Base-by-base conservation (phyloP, 2,329 filamentous ascomycete species). In the Aspergillus aculeatus region DNA sequence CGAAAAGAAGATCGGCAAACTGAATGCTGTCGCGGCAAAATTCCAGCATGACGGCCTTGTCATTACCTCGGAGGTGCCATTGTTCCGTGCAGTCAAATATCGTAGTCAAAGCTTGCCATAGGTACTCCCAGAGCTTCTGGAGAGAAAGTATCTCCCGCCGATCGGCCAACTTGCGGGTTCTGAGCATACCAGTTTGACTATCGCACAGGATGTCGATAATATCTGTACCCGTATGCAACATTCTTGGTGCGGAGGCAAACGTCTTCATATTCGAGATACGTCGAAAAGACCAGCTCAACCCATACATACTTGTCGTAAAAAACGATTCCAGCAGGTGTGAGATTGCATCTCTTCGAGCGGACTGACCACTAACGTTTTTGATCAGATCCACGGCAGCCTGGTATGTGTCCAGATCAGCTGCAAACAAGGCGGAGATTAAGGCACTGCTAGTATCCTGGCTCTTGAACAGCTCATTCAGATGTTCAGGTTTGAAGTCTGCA, bases 21-120 rank as follows among this genome's bases (percentile, higher is more conserved):
- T 98, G 92, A 86, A 99, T 99, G 14, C 91, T 90, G 71, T 96
- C 92, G 65, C 95, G 88, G 71, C 93, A 97, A 69, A 98, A 97
- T 59, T 96, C 88, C 68, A 92, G 89, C 91, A 99, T 93, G 56
- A 86, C 81, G 21, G 81, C 77, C 71, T 92, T 95, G 54, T 94
- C 88, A 60, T 91, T 86, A 4, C 79, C 75, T 50, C 78, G 74
- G 23, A 85, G 80, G 64, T 91, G 92, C 95, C 95, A 99, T 11
- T 80, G 79, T 71, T 96, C 92, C 3, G 93, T 96, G 61, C 89
- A 87, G 47, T 86, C 82, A 69, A 97, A 97, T 16, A 94, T 90
- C 58, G 89, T 88, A 47, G 88, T 89, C 48, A 98, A 82, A 50
- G 87, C 88, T 58, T 85, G 83, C 96, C 96, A 99, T 66, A 93